phyloP scores from a whole-genome alignment of 768 basidiomycete genomes.

The Pleurotus sapidus region DNA sequence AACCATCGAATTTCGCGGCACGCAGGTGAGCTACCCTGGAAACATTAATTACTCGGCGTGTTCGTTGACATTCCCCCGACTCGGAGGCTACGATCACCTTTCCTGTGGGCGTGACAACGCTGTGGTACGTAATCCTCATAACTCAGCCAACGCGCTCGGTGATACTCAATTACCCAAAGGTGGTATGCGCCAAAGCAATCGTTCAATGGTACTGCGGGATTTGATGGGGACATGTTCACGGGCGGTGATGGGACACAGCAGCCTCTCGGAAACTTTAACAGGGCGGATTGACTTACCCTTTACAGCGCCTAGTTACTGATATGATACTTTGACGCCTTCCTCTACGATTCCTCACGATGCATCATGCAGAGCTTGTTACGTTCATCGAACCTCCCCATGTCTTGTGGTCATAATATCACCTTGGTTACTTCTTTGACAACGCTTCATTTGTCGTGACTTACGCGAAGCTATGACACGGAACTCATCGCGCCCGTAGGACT shows the following conservation, averaged over 20 bases:
- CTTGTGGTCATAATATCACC: no score
- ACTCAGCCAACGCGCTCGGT: not conserved
- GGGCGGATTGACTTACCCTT: not conserved
- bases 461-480: no score
- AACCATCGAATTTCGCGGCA: conserved; percentile 63
- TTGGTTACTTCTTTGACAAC: no score
- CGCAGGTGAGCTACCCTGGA: conserved; percentile 38
- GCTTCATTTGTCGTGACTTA: no score
- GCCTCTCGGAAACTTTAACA: conserved; percentile 11
- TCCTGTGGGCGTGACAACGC: conserved; percentile 67
- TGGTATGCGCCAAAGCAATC: conserved; percentile 36
- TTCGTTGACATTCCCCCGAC: no score
- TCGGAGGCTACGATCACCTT: conserved; percentile 67
- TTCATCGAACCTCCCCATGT: no score
- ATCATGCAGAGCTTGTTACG: no score
- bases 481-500: no score
- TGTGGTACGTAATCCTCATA: conserved; percentile 28
- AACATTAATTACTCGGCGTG: not conserved
- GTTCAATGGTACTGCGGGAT: conserved; percentile 8
- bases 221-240: conserved; percentile 10
- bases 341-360: no score
- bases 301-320: no score
- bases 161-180: not conserved
- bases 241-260: conserved; percentile 13
- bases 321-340: no score